Evolutionary conservation across 2,329 filamentous ascomycete genomes (phyloP).

Genomic region (Colletotrichum eleusines): DNA sequence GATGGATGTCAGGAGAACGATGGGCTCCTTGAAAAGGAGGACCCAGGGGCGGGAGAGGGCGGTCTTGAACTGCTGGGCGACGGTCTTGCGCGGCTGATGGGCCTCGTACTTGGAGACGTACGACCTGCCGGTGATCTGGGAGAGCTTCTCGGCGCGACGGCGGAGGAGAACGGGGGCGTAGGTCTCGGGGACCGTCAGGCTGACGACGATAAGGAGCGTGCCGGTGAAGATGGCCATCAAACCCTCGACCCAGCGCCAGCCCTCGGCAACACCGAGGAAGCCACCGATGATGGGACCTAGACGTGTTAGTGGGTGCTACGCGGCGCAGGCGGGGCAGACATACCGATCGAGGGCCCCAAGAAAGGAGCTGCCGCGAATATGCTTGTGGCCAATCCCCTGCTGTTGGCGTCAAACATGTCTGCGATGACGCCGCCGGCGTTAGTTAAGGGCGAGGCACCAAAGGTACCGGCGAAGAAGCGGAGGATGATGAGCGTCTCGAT

Average conservation of each 20-base stretch:
- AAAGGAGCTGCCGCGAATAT: conserved; percentile 76
- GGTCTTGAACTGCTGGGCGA: conserved; percentile 60
- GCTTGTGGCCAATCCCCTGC: conserved; percentile 69
- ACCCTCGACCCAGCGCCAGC: conserved; percentile 79
- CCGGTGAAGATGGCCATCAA: conserved; percentile 71
- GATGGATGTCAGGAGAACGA: conserved; percentile 73
- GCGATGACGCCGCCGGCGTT: conserved; percentile 73
- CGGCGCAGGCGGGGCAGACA: conserved; percentile 58
- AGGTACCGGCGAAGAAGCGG: conserved; percentile 73
- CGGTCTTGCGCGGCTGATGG: conserved; percentile 55
- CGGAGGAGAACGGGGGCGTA: conserved; percentile 48
- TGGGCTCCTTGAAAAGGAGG: conserved; percentile 77
- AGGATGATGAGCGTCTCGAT: conserved; percentile 71
- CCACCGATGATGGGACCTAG: conserved; percentile 74
- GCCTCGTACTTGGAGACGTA: conserved; percentile 56
- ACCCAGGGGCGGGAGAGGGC: conserved; percentile 71
- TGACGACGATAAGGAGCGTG: conserved; percentile 46
- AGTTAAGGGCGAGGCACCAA: conserved; percentile 71
- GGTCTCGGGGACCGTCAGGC: conserved; percentile 60
- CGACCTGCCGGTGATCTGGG: conserved; percentile 41
- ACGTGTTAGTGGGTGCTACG: conserved; percentile 78
- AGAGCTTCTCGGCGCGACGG: conserved; percentile 44
- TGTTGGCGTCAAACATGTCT: conserved; percentile 66
- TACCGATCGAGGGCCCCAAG: conserved; percentile 73
- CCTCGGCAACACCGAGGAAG: conserved; percentile 72